Base-by-base conservation (phyloP, 495 filamentous ascomycete species). In the Penicillium paxilli region DNA sequence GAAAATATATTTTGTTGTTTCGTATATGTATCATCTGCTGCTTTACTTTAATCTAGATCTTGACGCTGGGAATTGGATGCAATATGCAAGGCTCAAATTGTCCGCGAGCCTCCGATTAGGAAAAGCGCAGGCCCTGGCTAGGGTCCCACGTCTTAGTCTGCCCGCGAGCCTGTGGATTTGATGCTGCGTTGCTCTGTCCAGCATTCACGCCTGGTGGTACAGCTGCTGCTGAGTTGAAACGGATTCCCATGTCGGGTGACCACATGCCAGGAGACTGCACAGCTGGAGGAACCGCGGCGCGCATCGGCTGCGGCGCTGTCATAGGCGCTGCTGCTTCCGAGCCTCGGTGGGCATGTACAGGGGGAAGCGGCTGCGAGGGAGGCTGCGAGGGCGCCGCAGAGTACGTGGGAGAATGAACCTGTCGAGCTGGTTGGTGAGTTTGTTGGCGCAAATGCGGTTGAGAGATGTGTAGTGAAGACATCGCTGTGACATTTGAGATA, bases 211-310 rank as follows among this genome's bases (percentile, higher is more conserved):
- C 44, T 48, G 58, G 55, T 47, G 60, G 37, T 49, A 44, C 44
- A 51, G 32, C 62, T 5, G 59, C 64, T 2, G 59, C 64, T 3
- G 62, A 58, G 6, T 80, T 79, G 64, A 93, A 95, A 17, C 86
- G 86, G 54, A 94, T 92, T 0, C 88, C 88, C 74, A 88, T 83
- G 5, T 89, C 86, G 0, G 89, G 89, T 33, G 83, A 82, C 90
- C 90, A 94, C 54, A 89, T 83, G n/a, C 81, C 73, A 0, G 80
- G 78, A 16, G 78, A 72, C 19, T 77, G 72, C 26, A 75, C 65
- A 2, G 78, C 70, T 28, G 85, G 80, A 25, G 85, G 82, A 16
- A 80, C 72, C 4, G 81, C 74, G 23, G 80, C 70, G 35, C 77
- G 70, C 22, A 80, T 74, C 9, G 83, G 81, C 23, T 76, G 73